Conservation (phyloP, 2,329 filamentous ascomycete genomes). For the Alternaria arborescens region DNA sequence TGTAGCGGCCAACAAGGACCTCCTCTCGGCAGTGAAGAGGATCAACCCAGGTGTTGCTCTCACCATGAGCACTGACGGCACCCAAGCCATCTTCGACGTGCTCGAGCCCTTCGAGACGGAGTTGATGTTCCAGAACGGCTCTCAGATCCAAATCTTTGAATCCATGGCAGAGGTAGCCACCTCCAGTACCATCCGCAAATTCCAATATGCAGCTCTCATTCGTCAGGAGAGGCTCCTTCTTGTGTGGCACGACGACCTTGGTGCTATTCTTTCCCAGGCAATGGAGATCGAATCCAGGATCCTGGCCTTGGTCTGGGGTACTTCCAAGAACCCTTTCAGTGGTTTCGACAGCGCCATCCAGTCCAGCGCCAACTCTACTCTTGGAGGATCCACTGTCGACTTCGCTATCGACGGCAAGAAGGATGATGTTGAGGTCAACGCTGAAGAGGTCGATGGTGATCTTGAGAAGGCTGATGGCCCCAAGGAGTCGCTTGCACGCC, state of each 20-base stretch:
- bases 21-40: slow-evolving; percentile 55
- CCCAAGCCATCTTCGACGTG: slow-evolving; percentile 56
- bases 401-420: slow-evolving; percentile 15
- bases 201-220: slow-evolving; percentile 82
- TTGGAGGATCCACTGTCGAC: slow-evolving; percentile 39
- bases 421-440: slow-evolving; percentile 20
- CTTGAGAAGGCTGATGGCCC: slow-evolving; percentile 41
- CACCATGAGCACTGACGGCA: slow-evolving; percentile 61
- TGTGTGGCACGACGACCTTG: slow-evolving; percentile 81
- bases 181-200: slow-evolving; percentile 70
- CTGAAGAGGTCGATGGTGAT: slow-evolving; percentile 31
- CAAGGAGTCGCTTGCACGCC: slow-evolving; percentile 55
- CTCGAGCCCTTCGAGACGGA: slow-evolving; percentile 55
- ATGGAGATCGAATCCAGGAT: slow-evolving; percentile 77
- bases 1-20: slow-evolving; percentile 47
- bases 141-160: slow-evolving; percentile 59
- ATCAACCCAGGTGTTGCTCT: slow-evolving; percentile 59
- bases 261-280: slow-evolving; percentile 73
- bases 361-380: slow-evolving; percentile 30
- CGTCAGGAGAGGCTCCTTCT: slow-evolving; percentile 74
- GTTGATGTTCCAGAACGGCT: slow-evolving; percentile 52
- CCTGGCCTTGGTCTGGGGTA: slow-evolving; percentile 72
- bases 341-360: slow-evolving; percentile 48
- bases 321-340: slow-evolving; percentile 56
- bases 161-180: slow-evolving; percentile 54